These are phyloP conservation scores for Drechslerella stenobrocha DNA, from an alignment of 2,329 filamentous ascomycete species.

Conservation along the genomic window DNA sequence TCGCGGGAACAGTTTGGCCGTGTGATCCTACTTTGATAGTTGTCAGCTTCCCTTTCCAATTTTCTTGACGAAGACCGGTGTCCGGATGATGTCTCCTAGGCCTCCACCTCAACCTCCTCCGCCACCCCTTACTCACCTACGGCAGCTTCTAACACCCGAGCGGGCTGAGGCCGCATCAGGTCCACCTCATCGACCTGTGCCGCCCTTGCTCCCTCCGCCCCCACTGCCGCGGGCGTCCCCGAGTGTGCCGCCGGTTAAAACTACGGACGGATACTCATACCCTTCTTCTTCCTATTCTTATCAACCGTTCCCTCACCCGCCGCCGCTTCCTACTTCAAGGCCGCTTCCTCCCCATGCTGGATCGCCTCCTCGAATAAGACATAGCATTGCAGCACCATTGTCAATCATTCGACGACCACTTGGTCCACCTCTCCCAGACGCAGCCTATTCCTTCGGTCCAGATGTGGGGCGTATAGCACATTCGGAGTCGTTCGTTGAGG, in stretches of 20 bases:
- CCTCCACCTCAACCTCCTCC: conserved; percentile 49
- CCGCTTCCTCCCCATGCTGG: conserved; percentile 32
- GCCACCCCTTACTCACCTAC: conserved; percentile 47
- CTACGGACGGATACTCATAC: conserved; percentile 45
- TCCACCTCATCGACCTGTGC: conserved; percentile 42
- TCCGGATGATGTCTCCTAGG: conserved; percentile 50
- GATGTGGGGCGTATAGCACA: conserved; percentile 46
- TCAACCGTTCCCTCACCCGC: conserved; percentile 45
- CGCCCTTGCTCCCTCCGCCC: conserved; percentile 47
- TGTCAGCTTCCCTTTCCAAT: background rate
- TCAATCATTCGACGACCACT: conserved; percentile 39
- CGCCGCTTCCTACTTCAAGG: conserved; percentile 23
- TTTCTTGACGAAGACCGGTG: conserved; percentile 27
- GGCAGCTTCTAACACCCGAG: conserved; percentile 42
- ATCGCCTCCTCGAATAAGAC: conserved; percentile 32
- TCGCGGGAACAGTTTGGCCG: conserved; percentile 6
- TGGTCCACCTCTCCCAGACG: conserved; percentile 34
- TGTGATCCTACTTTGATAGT: conserved; percentile 2
- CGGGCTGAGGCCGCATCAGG: conserved; percentile 46
- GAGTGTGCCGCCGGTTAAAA: conserved; percentile 48
- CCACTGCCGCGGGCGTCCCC: conserved; percentile 44
- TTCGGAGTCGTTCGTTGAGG: conserved; percentile 35
- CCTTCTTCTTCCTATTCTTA: conserved; percentile 39
- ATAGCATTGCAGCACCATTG: conserved; percentile 40
- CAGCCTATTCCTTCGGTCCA: conserved; percentile 31